These are phyloP conservation scores for Albifimbria verrucaria DNA, from an alignment of 2,329 filamentous ascomycete genomes.

Conservation along the genomic window DNA sequence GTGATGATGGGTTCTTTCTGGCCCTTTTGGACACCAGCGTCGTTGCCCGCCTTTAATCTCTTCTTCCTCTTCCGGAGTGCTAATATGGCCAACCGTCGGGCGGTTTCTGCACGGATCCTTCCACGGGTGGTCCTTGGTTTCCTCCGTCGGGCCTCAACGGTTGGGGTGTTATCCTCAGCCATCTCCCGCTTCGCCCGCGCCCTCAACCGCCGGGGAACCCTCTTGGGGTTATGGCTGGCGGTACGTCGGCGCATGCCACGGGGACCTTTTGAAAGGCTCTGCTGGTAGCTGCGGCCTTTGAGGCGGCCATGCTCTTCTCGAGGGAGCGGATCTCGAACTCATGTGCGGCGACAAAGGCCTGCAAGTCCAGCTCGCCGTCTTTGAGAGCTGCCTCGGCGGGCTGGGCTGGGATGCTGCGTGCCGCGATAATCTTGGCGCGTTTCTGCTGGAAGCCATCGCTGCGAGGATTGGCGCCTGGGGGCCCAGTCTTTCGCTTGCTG, in stretches of 20 bases:
- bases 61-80: slow-evolving; percentile 52
- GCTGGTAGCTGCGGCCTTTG: slow-evolving; percentile 58
- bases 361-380: slow-evolving; percentile 80
- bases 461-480: slow-evolving; percentile 16
- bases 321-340: slow-evolving; percentile 87
- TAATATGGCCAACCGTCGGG: slow-evolving; percentile 65
- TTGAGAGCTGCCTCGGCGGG: slow-evolving; percentile 48
- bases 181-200: slow-evolving; percentile 70
- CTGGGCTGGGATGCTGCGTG: slow-evolving; percentile 49
- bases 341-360: slow-evolving; percentile 78
- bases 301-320: slow-evolving; percentile 75
- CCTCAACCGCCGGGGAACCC: slow-evolving; percentile 75
- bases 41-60: slow-evolving; percentile 23
- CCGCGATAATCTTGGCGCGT: slow-evolving; percentile 43
- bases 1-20: slow-evolving; percentile 13
- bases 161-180: slow-evolving; percentile 86
- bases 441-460: slow-evolving; percentile 31
- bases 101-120: slow-evolving; percentile 70
- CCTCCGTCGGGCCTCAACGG: slow-evolving; percentile 62
- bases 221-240: slow-evolving; percentile 91
- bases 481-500: slow-evolving; percentile 22
- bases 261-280: slow-evolving; percentile 92
- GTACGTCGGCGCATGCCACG: slow-evolving; percentile 80
- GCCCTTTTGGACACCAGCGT: slow-evolving; percentile 8
- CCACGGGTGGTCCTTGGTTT: slow-evolving; percentile 57